These are phyloP conservation scores for Waltiozyma sp. DNA, from an alignment of 1,139 yeast genomes.

Conservation along the genomic window DNA sequence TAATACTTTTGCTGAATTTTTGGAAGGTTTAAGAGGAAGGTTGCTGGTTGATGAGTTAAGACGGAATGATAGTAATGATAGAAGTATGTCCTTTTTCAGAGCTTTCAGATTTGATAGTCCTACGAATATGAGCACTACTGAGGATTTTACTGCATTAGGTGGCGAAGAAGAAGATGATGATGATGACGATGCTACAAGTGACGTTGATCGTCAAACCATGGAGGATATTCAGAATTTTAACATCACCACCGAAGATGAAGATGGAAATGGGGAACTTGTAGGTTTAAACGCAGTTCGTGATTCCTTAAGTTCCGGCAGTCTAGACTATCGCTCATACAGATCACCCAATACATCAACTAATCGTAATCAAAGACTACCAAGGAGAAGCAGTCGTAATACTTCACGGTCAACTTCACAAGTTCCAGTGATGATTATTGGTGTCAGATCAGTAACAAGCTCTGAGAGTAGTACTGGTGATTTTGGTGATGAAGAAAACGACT, in stretches of 20 bases:
- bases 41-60: conserved; percentile 26
- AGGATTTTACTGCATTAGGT: not conserved
- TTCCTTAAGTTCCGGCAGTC: not conserved
- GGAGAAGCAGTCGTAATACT: not conserved
- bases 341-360: not conserved
- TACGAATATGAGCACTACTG: no score
- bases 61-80: conserved; percentile 2
- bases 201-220: not conserved
- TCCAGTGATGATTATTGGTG: conserved; percentile 49
- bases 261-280: not conserved
- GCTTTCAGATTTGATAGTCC: conserved; percentile 38
- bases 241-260: not conserved
- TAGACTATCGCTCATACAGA: not conserved
- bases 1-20: conserved; percentile 28
- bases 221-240: no score
- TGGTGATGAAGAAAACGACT: not conserved
- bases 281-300: not conserved
- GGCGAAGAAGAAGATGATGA: not conserved
- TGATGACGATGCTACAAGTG: not conserved
- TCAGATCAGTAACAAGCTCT: conserved; percentile 27
- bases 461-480: not conserved
- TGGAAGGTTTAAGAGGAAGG: conserved; percentile 29
- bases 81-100: conserved; percentile 35
- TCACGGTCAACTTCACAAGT: conserved; percentile 14
- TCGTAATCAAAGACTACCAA: not conserved